Evolutionary conservation across 768 basidiomycete genomes (phyloP).

Genomic region (Tylopilus felleus): DNA sequence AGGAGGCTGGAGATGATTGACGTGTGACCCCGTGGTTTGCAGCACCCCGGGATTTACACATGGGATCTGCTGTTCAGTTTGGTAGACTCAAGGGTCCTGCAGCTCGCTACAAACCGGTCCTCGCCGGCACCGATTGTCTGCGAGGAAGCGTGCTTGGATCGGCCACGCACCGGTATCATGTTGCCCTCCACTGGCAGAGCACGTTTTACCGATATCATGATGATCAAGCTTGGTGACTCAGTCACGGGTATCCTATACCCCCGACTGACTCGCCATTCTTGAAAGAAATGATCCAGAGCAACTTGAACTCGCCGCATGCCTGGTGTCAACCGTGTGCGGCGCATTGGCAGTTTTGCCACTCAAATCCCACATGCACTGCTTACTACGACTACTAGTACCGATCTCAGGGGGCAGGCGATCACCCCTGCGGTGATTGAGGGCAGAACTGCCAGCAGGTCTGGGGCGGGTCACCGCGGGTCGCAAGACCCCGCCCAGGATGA

Average conservation of each 20-base stretch:
- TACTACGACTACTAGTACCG: neutral
- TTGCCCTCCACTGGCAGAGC: neutral
- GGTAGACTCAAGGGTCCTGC: neutral
- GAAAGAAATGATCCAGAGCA: neutral
- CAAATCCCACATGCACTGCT: neutral
- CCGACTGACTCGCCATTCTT: neutral
- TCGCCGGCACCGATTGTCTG: conserved; percentile 10
- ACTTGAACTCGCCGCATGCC: neutral
- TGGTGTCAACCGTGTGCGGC: neutral
- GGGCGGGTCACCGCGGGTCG: too few relatives aligned
- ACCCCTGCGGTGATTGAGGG: too few relatives aligned
- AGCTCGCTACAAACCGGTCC: conserved; percentile 7
- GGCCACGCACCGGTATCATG: neutral
- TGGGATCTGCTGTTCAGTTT: neutral
- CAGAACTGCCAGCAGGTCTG: too few relatives aligned
- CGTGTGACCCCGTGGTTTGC: neutral
- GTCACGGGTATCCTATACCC: too few relatives aligned
- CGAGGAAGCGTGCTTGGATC: conserved; percentile 8
- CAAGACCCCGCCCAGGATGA: too few relatives aligned
- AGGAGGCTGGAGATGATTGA: neutral
- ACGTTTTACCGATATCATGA: neutral
- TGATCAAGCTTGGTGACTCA: too few relatives aligned
- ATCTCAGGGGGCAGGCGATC: too few relatives aligned
- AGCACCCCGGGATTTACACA: neutral
- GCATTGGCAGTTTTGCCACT: too few relatives aligned